Evolutionary conservation across 495 filamentous ascomycete species (phyloP).

Genomic region (Penicillium malachiteum): DNA sequence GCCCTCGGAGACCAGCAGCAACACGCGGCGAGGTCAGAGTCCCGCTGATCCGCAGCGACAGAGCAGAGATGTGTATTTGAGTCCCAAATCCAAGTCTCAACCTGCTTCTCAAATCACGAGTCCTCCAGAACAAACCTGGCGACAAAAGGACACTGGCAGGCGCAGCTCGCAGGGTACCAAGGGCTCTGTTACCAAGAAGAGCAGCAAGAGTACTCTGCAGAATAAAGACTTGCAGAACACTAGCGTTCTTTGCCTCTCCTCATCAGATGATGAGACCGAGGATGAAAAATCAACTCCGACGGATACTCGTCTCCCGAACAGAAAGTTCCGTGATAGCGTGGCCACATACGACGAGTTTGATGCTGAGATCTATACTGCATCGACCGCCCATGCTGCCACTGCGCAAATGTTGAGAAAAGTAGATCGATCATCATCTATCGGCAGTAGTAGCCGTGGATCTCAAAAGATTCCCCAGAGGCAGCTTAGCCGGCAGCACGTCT

Average conservation of each 20-base stretch:
- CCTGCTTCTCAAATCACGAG: slow-evolving; percentile 10
- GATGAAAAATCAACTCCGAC: slow-evolving; percentile 24
- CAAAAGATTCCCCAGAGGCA: slow-evolving; percentile 15
- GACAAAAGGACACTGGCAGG: slow-evolving; percentile 2
- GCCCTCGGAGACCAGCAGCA: slow-evolving; percentile 15
- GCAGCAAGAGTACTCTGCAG: slow-evolving; percentile 44
- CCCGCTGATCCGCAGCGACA: slow-evolving; percentile 21
- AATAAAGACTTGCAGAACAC: slow-evolving; percentile 48
- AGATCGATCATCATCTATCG: slow-evolving; percentile 27
- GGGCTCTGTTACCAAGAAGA: slow-evolving; percentile 37
- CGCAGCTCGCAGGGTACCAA: slow-evolving; percentile 7
- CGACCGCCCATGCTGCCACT: slow-evolving; percentile 35
- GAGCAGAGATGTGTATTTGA: slow-evolving; percentile 25
- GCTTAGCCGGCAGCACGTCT: slow-evolving; percentile 15
- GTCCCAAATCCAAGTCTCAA: slow-evolving; percentile 3
- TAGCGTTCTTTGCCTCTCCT: slow-evolving; percentile 57
- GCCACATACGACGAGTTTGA: slow-evolving; percentile 40
- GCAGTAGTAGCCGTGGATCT: slow-evolving; percentile 29
- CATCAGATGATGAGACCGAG: slow-evolving; percentile 55
- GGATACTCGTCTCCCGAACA: slow-evolving; percentile 9
- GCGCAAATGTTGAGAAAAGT: slow-evolving; percentile 27
- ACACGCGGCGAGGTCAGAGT: slow-evolving; percentile 19
- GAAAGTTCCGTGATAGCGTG: slow-evolving; percentile 36
- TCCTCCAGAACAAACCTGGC: slow-evolving; percentile 7
- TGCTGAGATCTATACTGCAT: slow-evolving; percentile 43